Conservation (phyloP, 441 rosid genomes). For the Gossypium aridum region DNA sequence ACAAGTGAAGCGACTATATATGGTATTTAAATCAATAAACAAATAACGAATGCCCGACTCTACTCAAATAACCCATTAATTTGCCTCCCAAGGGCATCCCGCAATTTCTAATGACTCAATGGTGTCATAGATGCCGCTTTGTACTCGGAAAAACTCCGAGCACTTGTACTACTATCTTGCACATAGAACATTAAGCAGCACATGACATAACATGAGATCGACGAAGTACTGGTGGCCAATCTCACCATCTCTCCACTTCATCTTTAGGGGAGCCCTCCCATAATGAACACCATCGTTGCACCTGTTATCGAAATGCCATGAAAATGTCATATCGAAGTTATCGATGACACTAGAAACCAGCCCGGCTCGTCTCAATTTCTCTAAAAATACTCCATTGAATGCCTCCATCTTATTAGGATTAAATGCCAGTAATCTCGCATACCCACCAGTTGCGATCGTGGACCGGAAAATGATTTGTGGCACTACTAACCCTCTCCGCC, state of each 20-base stretch:
- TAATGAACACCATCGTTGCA: slow-evolving; percentile 95
- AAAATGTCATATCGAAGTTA: slow-evolving; percentile 82
- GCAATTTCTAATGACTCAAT: slow-evolving; percentile 1
- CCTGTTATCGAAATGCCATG: slow-evolving; percentile 90
- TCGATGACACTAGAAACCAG: slow-evolving; percentile 68
- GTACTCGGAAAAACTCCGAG: neutral
- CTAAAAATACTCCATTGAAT: slow-evolving; percentile 63
- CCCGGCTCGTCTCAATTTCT: slow-evolving; percentile 58
- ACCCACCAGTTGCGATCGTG: slow-evolving; percentile 85
- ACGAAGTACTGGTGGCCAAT: slow-evolving; percentile 97
- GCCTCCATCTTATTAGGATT: slow-evolving; percentile 93
- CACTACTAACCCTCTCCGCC: slow-evolving; percentile 47
- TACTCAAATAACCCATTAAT: neutral
- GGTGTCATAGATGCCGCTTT: neutral
- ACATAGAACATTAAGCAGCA: slow-evolving; percentile 71
- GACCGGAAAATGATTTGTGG: slow-evolving; percentile 67
- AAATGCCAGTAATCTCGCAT: slow-evolving; percentile 63
- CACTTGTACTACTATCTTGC: slow-evolving; percentile 19
- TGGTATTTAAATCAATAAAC: slow-evolving; percentile 15
- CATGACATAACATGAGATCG: slow-evolving; percentile 85
- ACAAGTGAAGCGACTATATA: neutral
- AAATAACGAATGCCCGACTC: slow-evolving; percentile 31
- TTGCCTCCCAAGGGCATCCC: slow-evolving; percentile 8
- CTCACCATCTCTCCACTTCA: slow-evolving; percentile 88
- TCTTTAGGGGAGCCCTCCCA: slow-evolving; percentile 76